Evolutionary conservation across 352 stramenopile genomes (phyloP), one percentile per base, ranked within the genome.

Genomic region (Pythium vanterpoolii): DNA sequence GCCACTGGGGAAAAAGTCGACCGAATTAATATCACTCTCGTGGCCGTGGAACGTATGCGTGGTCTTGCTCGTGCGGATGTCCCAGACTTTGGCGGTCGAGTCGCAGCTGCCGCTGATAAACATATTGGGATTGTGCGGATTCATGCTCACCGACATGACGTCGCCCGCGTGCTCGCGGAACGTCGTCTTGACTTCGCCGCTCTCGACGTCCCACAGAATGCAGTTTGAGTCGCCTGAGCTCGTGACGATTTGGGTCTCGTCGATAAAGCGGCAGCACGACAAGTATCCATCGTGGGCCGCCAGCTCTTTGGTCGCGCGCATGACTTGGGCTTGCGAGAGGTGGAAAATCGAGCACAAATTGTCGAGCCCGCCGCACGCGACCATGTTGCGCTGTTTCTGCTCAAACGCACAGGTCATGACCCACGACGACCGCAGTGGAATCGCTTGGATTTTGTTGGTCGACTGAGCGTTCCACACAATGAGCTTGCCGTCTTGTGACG

Each of bases 341-440:
- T 98, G 94, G 74, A 99, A 99, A 64, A 99, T 98, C n/a, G 96
- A 99, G 78, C 97, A 99, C 44, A 99, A 75, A 78, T 99, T 99
- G 76, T 99, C 97, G 7, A 99, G 80, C 11, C 97, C 97, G 43
- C 97, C 97, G 70, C 96, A 99, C 1, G 97, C 97, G 36, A 99
- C 95, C 75, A 99, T 92, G 67, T 98, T 97, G 57, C 96, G 90
- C 62, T 97, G 91, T 44, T 94, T 93, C 69, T 98, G 96, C 81
- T 99, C 97, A 66, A 99, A 99, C 5, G 96, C 96, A 63, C 97
- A 99, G 8, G 96, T 98, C 97, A 99, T 99, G 57, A 99, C 97
- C 95, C 97, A 99, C 21, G 87, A 98, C 14, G 91, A 98, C 31
- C 96, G 95, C 34, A 99, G 74, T 31, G 94, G 90, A 66, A 99